A percentile compares a stretch with the other conserved stretches of the same genome.
Conservation (phyloP, 2,329 filamentous ascomycete species). For the Alternaria brassicicola region DNA sequence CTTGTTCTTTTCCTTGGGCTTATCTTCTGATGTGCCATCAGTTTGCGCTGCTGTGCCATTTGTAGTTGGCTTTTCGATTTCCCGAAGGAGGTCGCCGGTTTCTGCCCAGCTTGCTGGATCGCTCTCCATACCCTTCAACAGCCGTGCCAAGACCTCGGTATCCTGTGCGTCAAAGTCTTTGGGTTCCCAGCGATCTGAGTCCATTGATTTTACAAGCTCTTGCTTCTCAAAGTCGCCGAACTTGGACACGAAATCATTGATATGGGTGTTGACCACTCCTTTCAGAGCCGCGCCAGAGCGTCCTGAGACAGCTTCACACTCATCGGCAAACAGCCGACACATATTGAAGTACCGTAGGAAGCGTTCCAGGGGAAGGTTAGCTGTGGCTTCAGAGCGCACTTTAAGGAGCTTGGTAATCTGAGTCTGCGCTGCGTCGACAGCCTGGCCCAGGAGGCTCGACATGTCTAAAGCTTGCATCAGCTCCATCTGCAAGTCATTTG, state of each 20-base stretch:
- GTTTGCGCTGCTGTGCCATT: constrained; percentile 34
- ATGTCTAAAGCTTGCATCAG: constrained; percentile 78
- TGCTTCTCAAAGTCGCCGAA: constrained; percentile 76
- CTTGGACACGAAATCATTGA: constrained; percentile 76
- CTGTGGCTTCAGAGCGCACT: constrained; percentile 76
- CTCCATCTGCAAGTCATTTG: constrained; percentile 66
- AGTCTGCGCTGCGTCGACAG: constrained; percentile 77
- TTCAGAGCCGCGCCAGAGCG: constrained; percentile 77
- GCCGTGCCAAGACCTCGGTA: constrained; percentile 64
- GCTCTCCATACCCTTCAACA: constrained; percentile 72
- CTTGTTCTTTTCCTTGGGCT: constrained; percentile 52
- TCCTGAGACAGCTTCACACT: constrained; percentile 84
- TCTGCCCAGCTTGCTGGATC: constrained; percentile 72
- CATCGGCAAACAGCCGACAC: constrained; percentile 82
- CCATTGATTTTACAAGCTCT: constrained; percentile 75
- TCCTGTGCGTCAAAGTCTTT: constrained; percentile 74
- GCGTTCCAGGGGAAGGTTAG: constrained; percentile 67
- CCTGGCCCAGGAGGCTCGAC: constrained; percentile 77
- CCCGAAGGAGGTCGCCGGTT: constrained; percentile 51
- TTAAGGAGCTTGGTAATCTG: constrained; percentile 77
- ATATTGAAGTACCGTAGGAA: constrained; percentile 84
- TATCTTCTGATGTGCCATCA: constrained; percentile 42
- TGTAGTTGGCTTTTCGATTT: constrained; percentile 26
- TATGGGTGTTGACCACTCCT: constrained; percentile 79
- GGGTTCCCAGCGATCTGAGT: constrained; percentile 79